phyloP scores from a whole-genome alignment of 2,329 filamentous ascomycete genomes.

The Colletotrichum phormii region DNA sequence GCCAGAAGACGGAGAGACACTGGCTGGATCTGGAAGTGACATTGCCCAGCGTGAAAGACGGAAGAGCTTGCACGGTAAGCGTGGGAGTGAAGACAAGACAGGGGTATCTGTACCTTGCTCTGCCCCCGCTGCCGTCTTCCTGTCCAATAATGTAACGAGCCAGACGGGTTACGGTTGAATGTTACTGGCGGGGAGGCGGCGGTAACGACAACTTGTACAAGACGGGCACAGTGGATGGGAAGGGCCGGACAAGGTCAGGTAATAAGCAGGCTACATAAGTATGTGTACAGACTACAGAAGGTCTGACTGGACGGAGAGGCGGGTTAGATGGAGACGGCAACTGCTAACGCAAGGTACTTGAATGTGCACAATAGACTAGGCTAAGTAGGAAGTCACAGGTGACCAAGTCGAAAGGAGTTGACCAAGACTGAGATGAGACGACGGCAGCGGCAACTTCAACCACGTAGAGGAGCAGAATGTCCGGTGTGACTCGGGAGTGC shows the following conservation, averaged over 20 bases:
- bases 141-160: conserved; percentile 4
- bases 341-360: neutral
- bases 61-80: neutral
- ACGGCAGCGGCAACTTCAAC: neutral
- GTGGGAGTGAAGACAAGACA: neutral
- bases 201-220: conserved; percentile 8
- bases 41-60: neutral
- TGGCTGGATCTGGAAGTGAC: neutral
- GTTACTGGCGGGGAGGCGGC: neutral
- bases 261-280: neutral
- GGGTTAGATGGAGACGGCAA: neutral
- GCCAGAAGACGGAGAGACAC: neutral
- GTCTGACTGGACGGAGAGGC: conserved; percentile 10
- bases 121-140: conserved; percentile 15
- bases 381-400: neutral
- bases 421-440: neutral
- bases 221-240: conserved; percentile 13
- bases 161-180: neutral
- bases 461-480: neutral
- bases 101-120: neutral
- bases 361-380: neutral
- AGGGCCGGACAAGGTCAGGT: neutral
- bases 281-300: neutral
- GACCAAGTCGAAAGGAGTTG: neutral
- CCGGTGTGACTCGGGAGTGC: too few relatives aligned